phyloP scores from a whole-genome alignment of 176 grass and related monocot genomes.

The Oryza glumipatula region DNA sequence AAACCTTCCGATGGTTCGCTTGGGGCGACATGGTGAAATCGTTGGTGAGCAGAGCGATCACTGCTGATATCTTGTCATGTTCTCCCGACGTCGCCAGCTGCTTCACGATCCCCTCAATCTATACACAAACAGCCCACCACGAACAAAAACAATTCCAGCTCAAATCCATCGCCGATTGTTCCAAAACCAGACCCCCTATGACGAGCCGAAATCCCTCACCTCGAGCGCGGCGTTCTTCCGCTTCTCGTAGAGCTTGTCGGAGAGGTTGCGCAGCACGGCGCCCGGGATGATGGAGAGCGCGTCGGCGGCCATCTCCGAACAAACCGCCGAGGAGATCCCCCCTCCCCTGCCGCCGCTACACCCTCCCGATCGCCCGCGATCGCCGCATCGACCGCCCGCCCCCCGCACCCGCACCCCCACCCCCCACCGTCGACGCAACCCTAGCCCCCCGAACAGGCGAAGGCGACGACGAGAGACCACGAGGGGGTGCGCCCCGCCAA shows the following conservation, averaged over 20 bases:
- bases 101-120: conserved; percentile 96
- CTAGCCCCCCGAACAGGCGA: conserved; percentile 25
- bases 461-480: not conserved
- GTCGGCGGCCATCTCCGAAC: conserved; percentile 61
- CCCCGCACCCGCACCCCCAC: conserved; percentile 33
- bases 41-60: conserved; percentile 62
- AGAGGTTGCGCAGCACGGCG: conserved; percentile 86
- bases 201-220: conserved; percentile 56
- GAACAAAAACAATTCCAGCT: conserved; percentile 26
- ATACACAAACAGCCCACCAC: conserved; percentile 18
- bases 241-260: conserved; percentile 99
- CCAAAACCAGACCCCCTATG: not conserved
- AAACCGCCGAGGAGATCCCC: conserved; percentile 39
- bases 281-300: conserved; percentile 78
- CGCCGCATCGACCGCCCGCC: conserved; percentile 49
- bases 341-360: conserved; percentile 30
- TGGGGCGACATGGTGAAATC: conserved; percentile 78
- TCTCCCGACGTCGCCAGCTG: conserved; percentile 72
- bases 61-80: conserved; percentile 87
- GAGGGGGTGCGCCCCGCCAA: conserved; percentile 5
- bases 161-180: conserved; percentile 15
- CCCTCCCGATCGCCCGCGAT: conserved; percentile 56
- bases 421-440: conserved; percentile 35
- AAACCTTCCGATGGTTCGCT: conserved; percentile 95
- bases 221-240: conserved; percentile 98